phyloP scores from a whole-genome alignment of 2,329 filamentous ascomycete genomes.

The Septoria petroselini region DNA sequence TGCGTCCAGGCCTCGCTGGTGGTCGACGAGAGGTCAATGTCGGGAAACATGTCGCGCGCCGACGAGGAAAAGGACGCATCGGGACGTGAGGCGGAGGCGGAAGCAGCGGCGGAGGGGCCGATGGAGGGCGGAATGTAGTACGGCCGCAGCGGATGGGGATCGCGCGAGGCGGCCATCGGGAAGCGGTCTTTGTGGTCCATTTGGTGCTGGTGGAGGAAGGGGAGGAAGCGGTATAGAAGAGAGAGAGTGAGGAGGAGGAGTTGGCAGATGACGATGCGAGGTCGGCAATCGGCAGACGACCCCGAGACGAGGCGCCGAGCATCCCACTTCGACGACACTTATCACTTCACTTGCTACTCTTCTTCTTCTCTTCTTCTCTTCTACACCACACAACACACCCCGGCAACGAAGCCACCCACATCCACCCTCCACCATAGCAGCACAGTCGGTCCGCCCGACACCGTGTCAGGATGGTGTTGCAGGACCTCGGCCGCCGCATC shows the following conservation, averaged over 20 bases:
- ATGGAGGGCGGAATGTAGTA: slow-evolving; percentile 71
- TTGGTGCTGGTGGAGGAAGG: no score
- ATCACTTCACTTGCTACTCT: no score
- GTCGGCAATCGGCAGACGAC: no score
- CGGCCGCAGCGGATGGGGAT: slow-evolving; percentile 63
- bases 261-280: no score
- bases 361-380: no score
- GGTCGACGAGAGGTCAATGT: slow-evolving; percentile 62
- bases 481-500: slow-evolving; percentile 97
- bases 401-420: slow-evolving; percentile 8
- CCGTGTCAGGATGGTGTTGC: slow-evolving; percentile 74
- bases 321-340: no score
- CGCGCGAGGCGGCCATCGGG: slow-evolving; percentile 46
- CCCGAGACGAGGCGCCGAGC: no score
- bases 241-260: no score
- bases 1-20: slow-evolving; percentile 37
- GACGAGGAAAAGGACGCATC: slow-evolving; percentile 53
- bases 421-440: slow-evolving; percentile 8
- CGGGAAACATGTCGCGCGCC: slow-evolving; percentile 80
- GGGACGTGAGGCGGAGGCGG: slow-evolving; percentile 11
- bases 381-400: no score
- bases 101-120: slow-evolving; percentile 43
- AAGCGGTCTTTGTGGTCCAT: slow-evolving; percentile 29
- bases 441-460: slow-evolving; percentile 5
- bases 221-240: no score